Percentiles rank a stretch among this genome's conserved stretches.
These are phyloP conservation scores for Paxillus rubicundulus DNA, from an alignment of 768 basidiomycete genomes.

Conservation along the genomic window DNA sequence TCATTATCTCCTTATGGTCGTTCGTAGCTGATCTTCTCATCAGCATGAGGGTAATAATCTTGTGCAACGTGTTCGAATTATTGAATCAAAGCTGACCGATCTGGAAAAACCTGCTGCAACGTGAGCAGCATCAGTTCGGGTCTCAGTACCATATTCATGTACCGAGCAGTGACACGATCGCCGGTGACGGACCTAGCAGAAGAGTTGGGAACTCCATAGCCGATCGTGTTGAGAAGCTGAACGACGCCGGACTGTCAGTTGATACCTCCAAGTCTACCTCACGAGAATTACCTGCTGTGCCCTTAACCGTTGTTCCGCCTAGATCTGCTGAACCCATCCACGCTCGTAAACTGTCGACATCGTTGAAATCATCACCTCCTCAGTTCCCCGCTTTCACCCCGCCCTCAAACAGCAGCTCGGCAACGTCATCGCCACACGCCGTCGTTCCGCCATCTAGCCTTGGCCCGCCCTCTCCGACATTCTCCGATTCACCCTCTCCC, in stretches of 20 bases:
- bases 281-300: slow-evolving; percentile 45
- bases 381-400: slow-evolving; percentile 9
- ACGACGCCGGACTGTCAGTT: slow-evolving; percentile 67
- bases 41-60: slow-evolving; percentile 41
- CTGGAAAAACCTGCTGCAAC: slow-evolving; percentile 39
- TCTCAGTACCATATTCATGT: slow-evolving; percentile 11
- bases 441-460: slow-evolving; percentile 69
- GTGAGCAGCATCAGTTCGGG: slow-evolving; percentile 20
- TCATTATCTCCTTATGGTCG: slow-evolving; percentile 13
- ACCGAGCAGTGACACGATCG: slow-evolving; percentile 11
- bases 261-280: slow-evolving; percentile 57
- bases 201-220: slow-evolving; percentile 70
- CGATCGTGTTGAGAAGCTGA: slow-evolving; percentile 74
- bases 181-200: slow-evolving; percentile 36
- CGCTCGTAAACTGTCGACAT: slow-evolving; percentile 41
- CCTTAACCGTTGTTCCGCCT: slow-evolving; percentile 30
- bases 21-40: slow-evolving; percentile 12
- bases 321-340: slow-evolving; percentile 31
- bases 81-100: slow-evolving; percentile 47
- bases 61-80: slow-evolving; percentile 38
- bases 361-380: slow-evolving; percentile 29
- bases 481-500: slow-evolving; percentile 66
- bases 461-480: slow-evolving; percentile 74
- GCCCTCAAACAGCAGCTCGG: slow-evolving; percentile 29
- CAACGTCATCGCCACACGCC: slow-evolving; percentile 52